A percentile compares a stretch with the other conserved stretches of the same genome.
phyloP scores from a whole-genome alignment of 2,329 filamentous ascomycete species.

The Fusarium begoniae region DNA sequence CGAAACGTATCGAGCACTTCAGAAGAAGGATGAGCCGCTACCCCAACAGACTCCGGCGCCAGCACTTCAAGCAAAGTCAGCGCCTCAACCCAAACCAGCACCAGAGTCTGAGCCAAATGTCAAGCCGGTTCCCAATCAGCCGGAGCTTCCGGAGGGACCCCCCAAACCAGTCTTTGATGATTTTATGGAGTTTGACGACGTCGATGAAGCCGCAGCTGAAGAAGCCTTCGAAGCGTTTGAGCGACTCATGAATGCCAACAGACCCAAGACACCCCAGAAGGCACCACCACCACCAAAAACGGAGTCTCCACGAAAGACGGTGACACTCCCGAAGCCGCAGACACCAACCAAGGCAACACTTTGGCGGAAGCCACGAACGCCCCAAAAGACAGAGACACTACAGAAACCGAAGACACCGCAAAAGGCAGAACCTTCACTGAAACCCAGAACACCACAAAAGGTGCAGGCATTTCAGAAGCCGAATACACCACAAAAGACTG shows the following conservation, averaged over 20 bases:
- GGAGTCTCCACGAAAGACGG: not conserved
- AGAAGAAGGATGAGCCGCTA: conserved; percentile 4
- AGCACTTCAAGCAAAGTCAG: not conserved
- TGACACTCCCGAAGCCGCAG: not conserved
- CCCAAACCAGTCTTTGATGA: not conserved
- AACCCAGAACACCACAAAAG: not conserved
- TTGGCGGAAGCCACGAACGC: not conserved
- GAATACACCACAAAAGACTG: not conserved
- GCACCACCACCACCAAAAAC: not conserved
- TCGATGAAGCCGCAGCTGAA: conserved; percentile 40
- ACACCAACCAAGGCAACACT: not conserved
- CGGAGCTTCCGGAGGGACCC: not conserved
- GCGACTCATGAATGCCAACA: conserved; percentile 43
- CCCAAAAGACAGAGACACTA: not conserved
- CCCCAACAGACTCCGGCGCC: not conserved
- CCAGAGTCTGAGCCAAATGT: not conserved
- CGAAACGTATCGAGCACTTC: conserved; percentile 47
- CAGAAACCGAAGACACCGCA: not conserved
- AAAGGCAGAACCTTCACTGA: not conserved
- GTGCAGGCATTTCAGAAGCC: not conserved
- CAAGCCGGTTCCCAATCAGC: not conserved
- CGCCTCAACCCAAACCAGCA: not conserved
- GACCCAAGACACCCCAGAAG: not conserved
- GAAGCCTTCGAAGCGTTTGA: conserved; percentile 53
- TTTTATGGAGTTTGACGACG: not conserved